A percentile compares a stretch with the other conserved stretches of the same genome.
phyloP scores from a whole-genome alignment of 164 flowering plant species.

The Berberis vulgaris region DNA sequence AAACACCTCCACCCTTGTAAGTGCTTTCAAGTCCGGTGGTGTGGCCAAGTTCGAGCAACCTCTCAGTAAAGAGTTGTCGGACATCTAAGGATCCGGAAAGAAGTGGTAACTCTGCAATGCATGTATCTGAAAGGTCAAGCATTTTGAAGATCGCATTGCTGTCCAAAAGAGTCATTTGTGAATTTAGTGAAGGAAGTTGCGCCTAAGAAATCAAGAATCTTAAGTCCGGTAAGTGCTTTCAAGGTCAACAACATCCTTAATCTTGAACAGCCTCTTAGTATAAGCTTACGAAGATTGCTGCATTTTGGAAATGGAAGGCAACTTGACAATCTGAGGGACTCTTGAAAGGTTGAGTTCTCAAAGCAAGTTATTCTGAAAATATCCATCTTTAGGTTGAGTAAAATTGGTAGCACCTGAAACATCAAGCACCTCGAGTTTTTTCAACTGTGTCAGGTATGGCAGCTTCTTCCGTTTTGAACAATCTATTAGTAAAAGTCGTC shows the following conservation, averaged over 20 bases:
- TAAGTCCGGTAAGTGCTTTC: neutral
- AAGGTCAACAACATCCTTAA: neutral
- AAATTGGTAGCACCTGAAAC: neutral
- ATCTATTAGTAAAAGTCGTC: neutral
- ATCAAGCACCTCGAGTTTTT: neutral
- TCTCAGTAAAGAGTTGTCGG: neutral
- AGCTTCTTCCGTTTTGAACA: neutral
- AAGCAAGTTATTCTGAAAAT: neutral
- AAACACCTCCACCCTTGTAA: neutral
- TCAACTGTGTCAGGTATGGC: neutral
- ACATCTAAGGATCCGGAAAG: neutral
- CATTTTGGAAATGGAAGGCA: neutral
- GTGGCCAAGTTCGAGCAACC: neutral
- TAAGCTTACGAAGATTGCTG: neutral
- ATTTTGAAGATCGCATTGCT: neutral
- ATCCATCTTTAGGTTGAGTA: neutral
- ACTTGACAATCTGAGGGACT: neutral
- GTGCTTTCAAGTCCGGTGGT: neutral
- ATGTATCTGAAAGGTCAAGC: neutral
- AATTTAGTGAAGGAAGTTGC: neutral
- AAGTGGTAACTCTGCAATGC: neutral
- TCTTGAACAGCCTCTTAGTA: neutral
- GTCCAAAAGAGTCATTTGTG: neutral
- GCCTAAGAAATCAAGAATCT: neutral
- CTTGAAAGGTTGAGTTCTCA: neutral